A percentile compares a stretch with the other conserved stretches of the same genome.
These are phyloP conservation scores for Oryza officinalis DNA, from an alignment of 176 grass and related monocot species.

Conservation along the genomic window DNA sequence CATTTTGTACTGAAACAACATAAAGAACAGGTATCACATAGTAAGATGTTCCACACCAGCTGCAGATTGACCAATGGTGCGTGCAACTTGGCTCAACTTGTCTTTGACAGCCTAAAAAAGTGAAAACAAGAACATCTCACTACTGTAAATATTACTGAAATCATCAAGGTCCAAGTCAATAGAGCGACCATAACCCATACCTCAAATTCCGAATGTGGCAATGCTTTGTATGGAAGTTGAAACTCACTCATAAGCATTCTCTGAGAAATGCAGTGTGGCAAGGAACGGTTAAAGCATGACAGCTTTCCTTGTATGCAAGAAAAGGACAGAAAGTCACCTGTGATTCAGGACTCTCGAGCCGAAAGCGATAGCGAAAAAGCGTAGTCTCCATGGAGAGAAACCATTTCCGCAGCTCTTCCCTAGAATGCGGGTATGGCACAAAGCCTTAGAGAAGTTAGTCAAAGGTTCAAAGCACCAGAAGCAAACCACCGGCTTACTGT, in stretches of 20 bases:
- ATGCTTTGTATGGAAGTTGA: slow-evolving; percentile 83
- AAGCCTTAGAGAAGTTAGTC: slow-evolving; percentile 1
- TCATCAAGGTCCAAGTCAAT: slow-evolving; percentile 26
- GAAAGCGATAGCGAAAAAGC: slow-evolving; percentile 82
- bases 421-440: slow-evolving; percentile 18
- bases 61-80: slow-evolving; percentile 65
- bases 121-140: slow-evolving; percentile 35
- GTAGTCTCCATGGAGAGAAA: slow-evolving; percentile 95
- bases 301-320: not conserved
- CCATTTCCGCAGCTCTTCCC: slow-evolving; percentile 93
- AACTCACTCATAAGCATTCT: slow-evolving; percentile 90
- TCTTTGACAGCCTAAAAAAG: slow-evolving; percentile 75
- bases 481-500: not conserved
- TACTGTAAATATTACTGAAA: not conserved
- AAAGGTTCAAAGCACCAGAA: slow-evolving; percentile 7
- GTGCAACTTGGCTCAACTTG: slow-evolving; percentile 89
- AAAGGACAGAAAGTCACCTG: slow-evolving; percentile 58
- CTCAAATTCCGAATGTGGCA: slow-evolving; percentile 83
- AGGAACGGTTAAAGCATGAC: slow-evolving; percentile 29
- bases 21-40: slow-evolving; percentile 2
- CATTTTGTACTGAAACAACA: slow-evolving; percentile 18
- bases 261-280: slow-evolving; percentile 36
- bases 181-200: slow-evolving; percentile 42
- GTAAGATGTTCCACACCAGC: slow-evolving; percentile 51
- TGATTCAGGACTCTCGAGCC: slow-evolving; percentile 73